Base-by-base conservation (phyloP, 2,329 filamentous ascomycete species). In the Lachnellula arida region DNA sequence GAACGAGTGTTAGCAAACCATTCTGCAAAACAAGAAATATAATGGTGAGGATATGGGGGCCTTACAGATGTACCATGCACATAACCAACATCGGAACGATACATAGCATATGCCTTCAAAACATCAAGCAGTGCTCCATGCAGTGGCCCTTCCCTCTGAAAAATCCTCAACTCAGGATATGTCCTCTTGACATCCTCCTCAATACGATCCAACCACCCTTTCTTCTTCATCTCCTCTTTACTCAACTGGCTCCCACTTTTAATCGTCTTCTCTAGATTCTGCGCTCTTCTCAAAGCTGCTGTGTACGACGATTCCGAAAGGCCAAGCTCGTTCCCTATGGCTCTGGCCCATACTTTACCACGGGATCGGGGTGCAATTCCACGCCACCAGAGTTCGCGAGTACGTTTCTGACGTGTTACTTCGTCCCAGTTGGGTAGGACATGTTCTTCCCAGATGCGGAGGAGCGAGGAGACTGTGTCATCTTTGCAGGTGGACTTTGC, bases 331-430 rank as follows among this genome's bases (percentile, higher is more conserved):
- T 71, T 71, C 4, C 68, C 69, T 57, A 71, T 68, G 11, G 69
- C 69, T 28, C 57, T 67, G 8, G 58, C 37, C 69, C 69, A 71
- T 4, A 71, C 69, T n/a, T 46, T 44, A 6, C 68, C 69, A 54
- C 89, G 80, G 68, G 82, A 84, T 55, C 85, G 79, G 1, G 88
- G 85, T 0, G 88, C 84, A 32, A 94, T 79, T 5, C 89, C 89
- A 56, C 84, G 81, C 89, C 89, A 94, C 88, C 88, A 94, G 46
- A 94, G 76, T 65, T 92, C 88, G 37, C 88, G 79, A 1, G 87
- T 90, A 32, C 81, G 76, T 42, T 84, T 82, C 68, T 89, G 85
- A 4, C 80, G 77, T 40, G 90, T 78, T n/a, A 87, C 86, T 1
- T 80, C 78, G 48, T 82, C 81, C 89, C 88, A 94, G 51, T 89